Evolutionary conservation across 345 rosid genomes (phyloP), one percentile per base, ranked within the genome.

Genomic region (Aegle marmelos): DNA sequence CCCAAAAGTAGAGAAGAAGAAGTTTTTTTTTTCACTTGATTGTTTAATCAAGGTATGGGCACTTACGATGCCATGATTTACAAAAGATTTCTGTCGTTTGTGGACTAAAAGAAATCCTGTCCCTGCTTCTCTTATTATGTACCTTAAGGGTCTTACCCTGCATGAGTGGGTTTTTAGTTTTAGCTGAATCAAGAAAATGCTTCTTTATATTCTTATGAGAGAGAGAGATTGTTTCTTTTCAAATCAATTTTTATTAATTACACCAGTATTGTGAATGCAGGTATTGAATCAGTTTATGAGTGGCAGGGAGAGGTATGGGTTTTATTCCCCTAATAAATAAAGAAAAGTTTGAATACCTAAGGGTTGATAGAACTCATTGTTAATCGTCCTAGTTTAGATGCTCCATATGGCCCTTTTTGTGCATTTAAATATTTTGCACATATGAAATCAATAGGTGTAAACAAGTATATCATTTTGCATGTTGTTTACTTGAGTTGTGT

Each of bases 271-370:
- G 10, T 82, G 74, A 70, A 84, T 86, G 83, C 90, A 93, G 99
- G 99, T 45, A 37, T 95, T 73, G 94, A 90, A 85, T 95, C 99
- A 1, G 94, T 95, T 30, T 95, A 96, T 72, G 83, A 83, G 72
- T 96, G 99, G 98, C 88, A 94, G 68, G 97, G 94, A 72, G 91
- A 94, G 97, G 99, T 96, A 86, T 33, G 80, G 25, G n/a, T 61
- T 34, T 28, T 79, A 30, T 27, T 64, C 37, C 17, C 25, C 22
- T 31, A 54, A n/a, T 59, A 22, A 13, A 48, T 63, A 1, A 37
- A 31, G 21, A 11, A 56, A 41, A 2, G 34, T 28, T 59, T 58
- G 17, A 4, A 62, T 34, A 48, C 6, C n/a, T 33, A 77, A 14
- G 41, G 6, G 27, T 45, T 21, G 50, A 30, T 58, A 68, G 68